Base-by-base conservation (phyloP, 345 rosid species). In the Populus davidiana region DNA sequence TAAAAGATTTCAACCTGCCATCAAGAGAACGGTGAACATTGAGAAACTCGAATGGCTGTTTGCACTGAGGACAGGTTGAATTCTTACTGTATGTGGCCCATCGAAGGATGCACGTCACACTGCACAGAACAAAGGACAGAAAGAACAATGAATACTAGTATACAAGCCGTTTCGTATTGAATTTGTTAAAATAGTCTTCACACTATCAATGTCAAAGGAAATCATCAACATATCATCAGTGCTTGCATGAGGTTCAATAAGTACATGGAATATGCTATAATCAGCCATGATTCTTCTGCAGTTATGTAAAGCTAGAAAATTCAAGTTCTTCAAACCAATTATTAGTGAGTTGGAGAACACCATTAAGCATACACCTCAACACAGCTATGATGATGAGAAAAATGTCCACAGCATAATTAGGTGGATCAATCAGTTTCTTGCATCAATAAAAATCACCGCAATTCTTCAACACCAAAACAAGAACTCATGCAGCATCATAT, bases 31-130 rank as follows among this genome's bases (percentile, higher is more conserved):
- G 93, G 83, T 96, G 98, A 72, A 96, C 85, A 77, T 87, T 87
- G 73, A 96, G 97, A 82, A 81, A 91, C 80, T 92, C 94, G 68
- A 96, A 91, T 27, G 97, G 99, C 85, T 84, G 85, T 76, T 96
- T 96, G 78, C 98, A 96, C 82, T 96, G 97, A 80, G 99, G 99
- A 69, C 99, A 96, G 10, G 86, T 89, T 21, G 89, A 93, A 27
- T 82, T 86, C 85, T 88, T 80, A 80, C 79, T 85, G 79, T 86
- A 92, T 5, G 97, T 87, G 20, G 93, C 98, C 98, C 99, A 94
- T 14, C 85, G 96, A 67, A 96, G 97, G 73, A 94, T 94, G 79
- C 99, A 94, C 0, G 85, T 91, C 83, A 89, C 97, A 82, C 99
- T 94, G 83, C 83, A 87, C 18, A 47, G 78, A 80, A 76, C 50